Evolutionary conservation across 1,139 yeast species (phyloP).

Genomic region (Debaryomyces nepalensis): DNA sequence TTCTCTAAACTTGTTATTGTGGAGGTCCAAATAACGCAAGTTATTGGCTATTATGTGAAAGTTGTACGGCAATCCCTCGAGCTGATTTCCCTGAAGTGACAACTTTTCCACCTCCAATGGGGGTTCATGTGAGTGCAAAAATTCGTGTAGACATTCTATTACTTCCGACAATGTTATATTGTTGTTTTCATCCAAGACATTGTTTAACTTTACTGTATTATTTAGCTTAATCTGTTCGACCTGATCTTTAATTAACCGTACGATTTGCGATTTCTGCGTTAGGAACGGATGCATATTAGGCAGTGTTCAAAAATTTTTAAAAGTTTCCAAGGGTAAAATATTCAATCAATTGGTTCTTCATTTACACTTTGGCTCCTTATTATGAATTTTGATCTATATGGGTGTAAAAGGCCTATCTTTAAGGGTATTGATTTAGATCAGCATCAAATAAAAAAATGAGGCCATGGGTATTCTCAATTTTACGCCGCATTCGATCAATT

Average conservation of each 20-base stretch:
- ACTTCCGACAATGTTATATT: slow-evolving; percentile 24
- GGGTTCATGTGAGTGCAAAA: slow-evolving; percentile 30
- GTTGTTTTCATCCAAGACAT: slow-evolving; percentile 12
- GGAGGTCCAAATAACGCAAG: slow-evolving; percentile 67
- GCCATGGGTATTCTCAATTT: slow-evolving; percentile 4
- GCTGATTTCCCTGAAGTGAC: slow-evolving; percentile 55
- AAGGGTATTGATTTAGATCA: not conserved
- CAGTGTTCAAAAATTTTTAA: not conserved
- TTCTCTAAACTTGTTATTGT: slow-evolving; percentile 57
- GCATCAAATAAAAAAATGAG: slow-evolving; percentile 5
- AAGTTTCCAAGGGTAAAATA: not conserved
- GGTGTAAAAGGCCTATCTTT: not conserved
- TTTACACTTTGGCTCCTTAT: not conserved
- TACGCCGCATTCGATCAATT: slow-evolving; percentile 3
- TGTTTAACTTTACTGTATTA: slow-evolving; percentile 28
- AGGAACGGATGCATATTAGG: slow-evolving; percentile 19
- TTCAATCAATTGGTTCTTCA: not conserved
- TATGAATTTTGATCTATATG: not conserved
- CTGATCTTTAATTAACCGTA: slow-evolving; percentile 31
- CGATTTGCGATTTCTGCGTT: slow-evolving; percentile 17
- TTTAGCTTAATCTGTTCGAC: slow-evolving; percentile 28
- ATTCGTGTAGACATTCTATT: slow-evolving; percentile 33
- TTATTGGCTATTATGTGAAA: slow-evolving; percentile 48
- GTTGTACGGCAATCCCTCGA: slow-evolving; percentile 53
- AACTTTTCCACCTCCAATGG: slow-evolving; percentile 54